These are phyloP conservation scores for Veloboletus limbatus DNA, from an alignment of 1,284 basidiomycete species.

Conservation along the genomic window DNA sequence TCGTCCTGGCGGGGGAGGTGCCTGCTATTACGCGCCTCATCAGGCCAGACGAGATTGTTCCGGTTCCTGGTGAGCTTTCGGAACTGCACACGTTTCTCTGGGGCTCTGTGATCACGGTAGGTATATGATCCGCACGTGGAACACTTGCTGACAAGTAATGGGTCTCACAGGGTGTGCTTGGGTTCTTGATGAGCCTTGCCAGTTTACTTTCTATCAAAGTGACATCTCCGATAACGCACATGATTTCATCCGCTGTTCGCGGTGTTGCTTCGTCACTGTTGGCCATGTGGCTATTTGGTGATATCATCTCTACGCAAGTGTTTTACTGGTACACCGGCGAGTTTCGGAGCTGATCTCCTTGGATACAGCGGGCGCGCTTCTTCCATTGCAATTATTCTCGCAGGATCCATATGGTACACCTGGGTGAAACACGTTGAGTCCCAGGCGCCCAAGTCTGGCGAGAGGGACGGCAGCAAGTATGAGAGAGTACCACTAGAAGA, in stretches of 20 bases:
- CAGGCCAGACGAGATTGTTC: conserved; percentile 38
- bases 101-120: conserved; percentile 74
- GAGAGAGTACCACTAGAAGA: conserved; percentile 51
- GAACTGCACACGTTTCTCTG: conserved; percentile 66
- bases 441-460: conserved; percentile 32
- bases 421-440: conserved; percentile 79
- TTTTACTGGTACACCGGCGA: background rate
- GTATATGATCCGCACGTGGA: conserved; percentile 22
- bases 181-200: conserved; percentile 90
- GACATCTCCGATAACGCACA: conserved; percentile 89
- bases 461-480: conserved; percentile 34
- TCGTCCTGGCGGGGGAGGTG: conserved; percentile 71
- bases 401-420: conserved; percentile 81
- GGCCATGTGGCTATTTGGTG: conserved; percentile 71
- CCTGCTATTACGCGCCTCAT: conserved; percentile 59
- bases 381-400: conserved; percentile 76
- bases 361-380: conserved; percentile 66
- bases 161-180: conserved; percentile 62
- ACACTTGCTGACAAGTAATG: conserved; percentile 6
- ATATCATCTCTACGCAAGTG: conserved; percentile 71
- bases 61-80: conserved; percentile 39
- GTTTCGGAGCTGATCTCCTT: conserved; percentile 10
- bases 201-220: conserved; percentile 87
- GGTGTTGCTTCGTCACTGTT: conserved; percentile 79
- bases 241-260: conserved; percentile 84